Percentiles rank a stretch among this genome's conserved stretches.
Evolutionary conservation across 164 flowering plant genomes (phyloP).

Genomic region (Nymphaea thermarum): DNA sequence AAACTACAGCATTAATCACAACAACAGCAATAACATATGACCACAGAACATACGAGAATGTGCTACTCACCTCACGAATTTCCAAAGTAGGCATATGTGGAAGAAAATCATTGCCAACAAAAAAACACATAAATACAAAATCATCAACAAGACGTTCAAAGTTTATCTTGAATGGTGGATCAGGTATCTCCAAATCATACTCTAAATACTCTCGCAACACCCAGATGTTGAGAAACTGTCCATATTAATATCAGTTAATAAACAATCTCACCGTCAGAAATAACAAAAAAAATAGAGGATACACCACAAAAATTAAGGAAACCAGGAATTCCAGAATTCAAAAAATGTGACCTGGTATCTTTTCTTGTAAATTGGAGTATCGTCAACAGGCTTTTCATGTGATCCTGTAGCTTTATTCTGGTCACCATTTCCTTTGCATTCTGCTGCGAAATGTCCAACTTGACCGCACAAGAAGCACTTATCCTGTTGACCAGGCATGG

Average conservation of each 20-base stretch:
- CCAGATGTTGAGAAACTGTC: constrained; percentile 94
- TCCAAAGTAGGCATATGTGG: constrained; percentile 99
- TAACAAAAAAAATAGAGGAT: too few relatives aligned
- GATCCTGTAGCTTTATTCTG: constrained; percentile 12
- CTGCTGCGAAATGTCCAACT: constrained; percentile 91
- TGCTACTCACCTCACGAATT: constrained; percentile 72
- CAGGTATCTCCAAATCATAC: constrained; percentile 64
- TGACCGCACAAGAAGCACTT: constrained; percentile 87
- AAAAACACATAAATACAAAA: constrained; percentile 93
- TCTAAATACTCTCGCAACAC: constrained; percentile 83
- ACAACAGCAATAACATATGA: background rate
- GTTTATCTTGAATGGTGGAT: constrained; percentile 61
- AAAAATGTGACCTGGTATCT: constrained; percentile 73
- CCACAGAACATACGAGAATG: background rate
- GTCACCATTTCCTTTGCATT: constrained; percentile 42
- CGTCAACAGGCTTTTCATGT: constrained; percentile 33
- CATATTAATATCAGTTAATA: constrained; percentile 3
- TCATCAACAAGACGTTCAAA: constrained; percentile 90
- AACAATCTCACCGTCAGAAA: too few relatives aligned
- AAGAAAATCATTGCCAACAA: constrained; percentile 98
- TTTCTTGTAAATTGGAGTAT: constrained; percentile 81
- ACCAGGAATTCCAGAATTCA: background rate
- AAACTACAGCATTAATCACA: too few relatives aligned
- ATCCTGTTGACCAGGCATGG: constrained; percentile 76
- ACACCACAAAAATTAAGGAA: too few relatives aligned